These are phyloP conservation scores for Zoysia pacifica DNA, from an alignment of 176 grass and related monocot species.

Conservation along the genomic window DNA sequence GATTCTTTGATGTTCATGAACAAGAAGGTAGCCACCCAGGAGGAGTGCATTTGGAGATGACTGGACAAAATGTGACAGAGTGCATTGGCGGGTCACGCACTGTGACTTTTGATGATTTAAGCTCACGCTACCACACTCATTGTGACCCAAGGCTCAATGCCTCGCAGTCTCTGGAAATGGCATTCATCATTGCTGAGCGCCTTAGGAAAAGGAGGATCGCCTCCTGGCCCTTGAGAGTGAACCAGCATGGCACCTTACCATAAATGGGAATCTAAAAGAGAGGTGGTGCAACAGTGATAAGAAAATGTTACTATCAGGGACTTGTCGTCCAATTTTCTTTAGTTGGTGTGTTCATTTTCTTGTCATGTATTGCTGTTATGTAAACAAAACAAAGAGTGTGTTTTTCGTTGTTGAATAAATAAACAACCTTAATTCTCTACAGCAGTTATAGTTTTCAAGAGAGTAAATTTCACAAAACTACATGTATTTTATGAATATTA, in stretches of 20 bases:
- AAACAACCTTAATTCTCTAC: not conserved
- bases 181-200: constrained; percentile 71
- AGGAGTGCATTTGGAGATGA: constrained; percentile 87
- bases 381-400: not conserved
- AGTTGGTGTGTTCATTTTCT: constrained; percentile 22
- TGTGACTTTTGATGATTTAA: constrained; percentile 67
- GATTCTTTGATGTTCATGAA: constrained; percentile 79
- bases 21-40: constrained; percentile 84
- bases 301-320: constrained; percentile 6
- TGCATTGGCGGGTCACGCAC: constrained; percentile 75
- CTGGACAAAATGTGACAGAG: constrained; percentile 82
- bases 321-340: constrained; percentile 1
- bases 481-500: no score
- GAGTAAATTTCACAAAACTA: not conserved
- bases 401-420: constrained; percentile 30
- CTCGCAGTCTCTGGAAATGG: constrained; percentile 86
- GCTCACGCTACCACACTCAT: constrained; percentile 71
- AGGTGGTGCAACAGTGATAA: not conserved
- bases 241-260: constrained; percentile 37
- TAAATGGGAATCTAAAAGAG: constrained; percentile 47
- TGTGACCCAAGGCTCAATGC: constrained; percentile 86
- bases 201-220: constrained; percentile 74
- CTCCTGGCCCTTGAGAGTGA: constrained; percentile 39
- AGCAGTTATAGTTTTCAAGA: not conserved
- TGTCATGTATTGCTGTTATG: not conserved